Evolutionary conservation across 139 green algal species (phyloP).

Genomic region (Chlorella sp.): DNA sequence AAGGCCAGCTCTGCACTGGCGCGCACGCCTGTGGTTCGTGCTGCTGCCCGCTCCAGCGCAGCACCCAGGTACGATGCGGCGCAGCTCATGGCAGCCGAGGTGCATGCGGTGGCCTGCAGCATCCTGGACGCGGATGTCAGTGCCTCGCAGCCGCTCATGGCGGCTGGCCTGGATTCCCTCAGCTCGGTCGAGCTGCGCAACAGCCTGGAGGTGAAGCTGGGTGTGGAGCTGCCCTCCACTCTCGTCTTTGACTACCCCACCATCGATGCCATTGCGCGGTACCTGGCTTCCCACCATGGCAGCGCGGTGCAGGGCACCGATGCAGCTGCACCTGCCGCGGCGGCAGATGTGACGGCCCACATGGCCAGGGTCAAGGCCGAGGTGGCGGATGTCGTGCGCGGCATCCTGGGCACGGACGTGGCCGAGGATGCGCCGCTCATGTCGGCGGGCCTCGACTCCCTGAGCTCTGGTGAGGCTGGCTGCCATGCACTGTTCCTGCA

Average conservation of each 20-base stretch:
- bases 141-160: constrained; percentile 48
- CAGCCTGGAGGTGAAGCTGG: constrained; percentile 41
- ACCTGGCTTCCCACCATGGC: constrained; percentile 12
- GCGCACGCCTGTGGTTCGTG: too few species aligned
- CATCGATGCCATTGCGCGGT: constrained; percentile 39
- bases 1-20: too few species aligned
- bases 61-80: background rate
- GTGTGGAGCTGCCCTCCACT: constrained; percentile 39
- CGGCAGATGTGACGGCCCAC: background rate
- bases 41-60: background rate
- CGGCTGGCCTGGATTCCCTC: constrained; percentile 66
- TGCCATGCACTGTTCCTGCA: too few species aligned
- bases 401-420: constrained; percentile 27
- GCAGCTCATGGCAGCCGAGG: constrained; percentile 18
- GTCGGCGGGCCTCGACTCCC: constrained; percentile 60
- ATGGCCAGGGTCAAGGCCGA: constrained; percentile 14
- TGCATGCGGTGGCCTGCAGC: constrained; percentile 8
- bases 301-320: background rate
- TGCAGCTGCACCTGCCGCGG: background rate
- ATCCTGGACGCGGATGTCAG: constrained; percentile 50
- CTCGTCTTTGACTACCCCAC: constrained; percentile 68
- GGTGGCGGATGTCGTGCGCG: constrained; percentile 9
- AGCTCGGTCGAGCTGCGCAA: constrained; percentile 37
- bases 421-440: constrained; percentile 25
- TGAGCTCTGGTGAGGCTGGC: constrained; percentile 24